Conservation (phyloP, 2,329 filamentous ascomycete species). For the Fusarium buharicum region DNA sequence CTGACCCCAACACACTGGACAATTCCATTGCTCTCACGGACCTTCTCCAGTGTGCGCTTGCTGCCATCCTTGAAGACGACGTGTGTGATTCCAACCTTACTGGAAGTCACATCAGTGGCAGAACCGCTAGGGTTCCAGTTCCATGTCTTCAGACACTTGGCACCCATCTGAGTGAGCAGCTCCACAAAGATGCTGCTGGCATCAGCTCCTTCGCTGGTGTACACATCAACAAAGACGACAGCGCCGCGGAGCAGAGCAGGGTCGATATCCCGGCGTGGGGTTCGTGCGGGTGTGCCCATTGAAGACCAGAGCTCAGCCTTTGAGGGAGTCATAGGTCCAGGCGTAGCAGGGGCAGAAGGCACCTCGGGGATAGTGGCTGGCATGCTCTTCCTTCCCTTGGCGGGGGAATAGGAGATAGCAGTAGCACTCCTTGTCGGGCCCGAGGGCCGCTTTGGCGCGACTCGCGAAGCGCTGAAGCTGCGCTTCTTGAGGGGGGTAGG, state of each 20-base stretch:
- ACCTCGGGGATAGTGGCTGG: slow-evolving; percentile 33
- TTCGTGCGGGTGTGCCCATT: slow-evolving; percentile 65
- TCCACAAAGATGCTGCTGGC: slow-evolving; percentile 84
- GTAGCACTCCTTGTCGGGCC: slow-evolving; percentile 60
- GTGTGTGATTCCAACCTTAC: slow-evolving; percentile 81
- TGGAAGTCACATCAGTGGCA: slow-evolving; percentile 51
- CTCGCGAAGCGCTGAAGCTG: slow-evolving; percentile 62
- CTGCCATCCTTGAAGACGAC: slow-evolving; percentile 91
- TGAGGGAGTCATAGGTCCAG: slow-evolving; percentile 54
- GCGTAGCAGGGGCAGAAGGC: slow-evolving; percentile 47
- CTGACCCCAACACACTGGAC: slow-evolving; percentile 88
- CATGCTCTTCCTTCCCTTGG: slow-evolving; percentile 54
- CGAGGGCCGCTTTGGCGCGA: slow-evolving; percentile 57
- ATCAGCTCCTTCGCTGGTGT: slow-evolving; percentile 83
- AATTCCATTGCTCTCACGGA: slow-evolving; percentile 74
- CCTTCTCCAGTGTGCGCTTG: slow-evolving; percentile 82
- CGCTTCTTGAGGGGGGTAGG: slow-evolving; percentile 60
- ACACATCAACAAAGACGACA: slow-evolving; percentile 84
- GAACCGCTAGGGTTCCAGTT: slow-evolving; percentile 69
- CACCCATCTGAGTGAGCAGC: slow-evolving; percentile 82
- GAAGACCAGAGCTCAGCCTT: slow-evolving; percentile 65
- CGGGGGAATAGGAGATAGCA: slow-evolving; percentile 65
- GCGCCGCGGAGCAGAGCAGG: slow-evolving; percentile 71
- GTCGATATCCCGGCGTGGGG: slow-evolving; percentile 65
- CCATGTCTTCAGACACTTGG: slow-evolving; percentile 81